Base-by-base conservation (phyloP, 257 asterid genomes). In the Rauvolfia tetraphylla region DNA sequence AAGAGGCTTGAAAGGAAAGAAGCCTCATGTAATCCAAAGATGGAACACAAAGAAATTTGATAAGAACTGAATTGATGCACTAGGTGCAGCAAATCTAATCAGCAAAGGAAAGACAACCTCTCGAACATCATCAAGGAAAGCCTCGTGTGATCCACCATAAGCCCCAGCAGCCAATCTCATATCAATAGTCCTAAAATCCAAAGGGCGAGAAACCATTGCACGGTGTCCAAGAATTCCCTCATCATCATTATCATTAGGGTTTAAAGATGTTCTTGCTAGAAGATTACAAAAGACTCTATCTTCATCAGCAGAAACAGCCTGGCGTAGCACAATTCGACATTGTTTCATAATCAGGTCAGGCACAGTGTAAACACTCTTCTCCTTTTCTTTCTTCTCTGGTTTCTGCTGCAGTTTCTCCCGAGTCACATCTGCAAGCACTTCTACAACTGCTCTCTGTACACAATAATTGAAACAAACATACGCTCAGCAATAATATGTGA, bases 141-240 rank as follows among this genome's bases (percentile, higher is more conserved):
- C 92, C 87, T 91, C 95, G 82, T 90, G 92, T 27, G 97, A 89
- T 84, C 93, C 98, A 70, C 93, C 94, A 74, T 95, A 95, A 69
- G 88, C 91, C 73, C 97, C 97, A 82, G 92, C 93, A 75, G 92
- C 94, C 96, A 95, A 83, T 83, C 93, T 93, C 79, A 89, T 82
- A 84, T 95, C 99, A 82, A 95, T 91, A 39, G 93, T 90, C 85
- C 99, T 90, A 76, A 95, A 95, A 84, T 93, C 97, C 71, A 91
- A 76, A 67, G 99, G 97, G 22, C 98, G 95, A 82, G 99, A 88
- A 39, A 95, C 97, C 96, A 91, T 88, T 73, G 93, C 91, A 46
- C 98, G 96, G 86, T 83, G 87, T 25, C 99, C 99, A 79, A 95
- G 92, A 84, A 91, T 81, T 48, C 96, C 98, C 76, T 91, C 91